Evolutionary conservation across 2,329 filamentous ascomycete genomes (phyloP), one percentile per base, ranked within the genome.

Genomic region (Phaeosphaeria sp.): DNA sequence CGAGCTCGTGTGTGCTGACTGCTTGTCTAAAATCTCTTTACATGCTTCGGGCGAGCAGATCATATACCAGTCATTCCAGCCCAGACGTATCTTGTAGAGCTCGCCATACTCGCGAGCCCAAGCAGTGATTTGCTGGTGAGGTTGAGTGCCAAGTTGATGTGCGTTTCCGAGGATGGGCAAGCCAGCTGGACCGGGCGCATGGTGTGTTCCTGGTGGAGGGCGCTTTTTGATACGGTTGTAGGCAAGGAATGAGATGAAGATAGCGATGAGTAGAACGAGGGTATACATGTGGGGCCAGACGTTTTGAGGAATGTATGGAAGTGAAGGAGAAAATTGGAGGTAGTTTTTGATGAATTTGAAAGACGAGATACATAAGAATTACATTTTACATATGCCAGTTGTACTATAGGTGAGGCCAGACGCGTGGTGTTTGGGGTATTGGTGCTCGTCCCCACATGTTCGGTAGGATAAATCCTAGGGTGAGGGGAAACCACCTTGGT

Each of bases 61-160:
- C 56, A 81, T 70, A 18, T 81, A 76, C 79, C 79, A 83, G 56
- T 80, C 75, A 47, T 81, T 74, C 76, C 78, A 80, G 6, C 81
- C 81, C 4, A 82, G 63, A 2, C 75, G 72, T 18, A 83, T 65
- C 55, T 77, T 76, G 69, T 77, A 82, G 4, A 82, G 53, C n/a
- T 82, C 80, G 36, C 81, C 81, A 63, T 81, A 81, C 51, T 78
- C 52, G 2, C 63, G 58, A 0, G 79, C 77, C 79, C 79, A 82
- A 52, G 68, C 48, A 0, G 63, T 65, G 46, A 77, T 69, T 49
- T 72, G 64, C 21, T 67, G 68, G 21, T 75, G 69, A 11, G 75
- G 71, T n/a, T 69, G 59, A 11, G 56, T 46, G n/a, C 64, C 56
- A 2, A 75, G 60, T 54, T 73, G 67, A 41, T 73, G 70, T 4